Evolutionary conservation across 768 basidiomycete species (phyloP), one percentile per base, ranked within the genome.

Genomic region (Scleroderma citrinum): DNA sequence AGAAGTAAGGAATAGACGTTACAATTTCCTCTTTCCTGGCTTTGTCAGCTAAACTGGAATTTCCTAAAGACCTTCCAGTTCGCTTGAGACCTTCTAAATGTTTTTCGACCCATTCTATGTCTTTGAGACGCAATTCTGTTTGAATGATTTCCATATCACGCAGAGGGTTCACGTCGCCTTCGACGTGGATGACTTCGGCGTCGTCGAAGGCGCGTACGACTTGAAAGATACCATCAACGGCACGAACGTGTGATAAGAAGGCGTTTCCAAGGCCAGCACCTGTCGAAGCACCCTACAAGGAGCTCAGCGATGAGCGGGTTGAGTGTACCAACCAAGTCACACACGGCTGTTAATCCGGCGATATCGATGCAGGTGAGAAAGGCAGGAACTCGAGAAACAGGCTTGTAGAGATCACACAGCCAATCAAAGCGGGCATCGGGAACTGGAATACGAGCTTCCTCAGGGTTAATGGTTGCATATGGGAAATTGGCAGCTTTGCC

Each of bases 201-300:
- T 99, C 96, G 62, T 98, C 96, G 65, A 99, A 99, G 5, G 95
- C 93, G 45, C 96, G 89, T 49, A 98, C 84, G 54, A 97, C 85
- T 66, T 98, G 96, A 77, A 98, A 99, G 62, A 99, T 99, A 60
- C 96, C 96, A 64, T 99, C 96, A 52, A 98, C 95, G 10, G 96
- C 91, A 49, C 96, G 87, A 37, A 99, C 94, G 65, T 98, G 92
- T 11, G 93, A 94, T 66, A 99, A 72, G 76, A 99, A 99, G 23
- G 93, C 82, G 65, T 99, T 99, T 36, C 96, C 96, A 35, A 99
- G 83, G 63, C 96, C 96, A 40, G 92, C 96, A 57, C 96, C 96
- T 29, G 94, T 97, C 11, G 95, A 97, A 2, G 96, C 96, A 50
- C 96, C 95, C 81, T 90, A 45, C 10, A 49, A 38, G 23, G 34